Evolutionary conservation across 73 alveolate genomes (phyloP), one percentile per base, ranked within the genome.

Genomic region (Paramecium sexaurelia): DNA sequence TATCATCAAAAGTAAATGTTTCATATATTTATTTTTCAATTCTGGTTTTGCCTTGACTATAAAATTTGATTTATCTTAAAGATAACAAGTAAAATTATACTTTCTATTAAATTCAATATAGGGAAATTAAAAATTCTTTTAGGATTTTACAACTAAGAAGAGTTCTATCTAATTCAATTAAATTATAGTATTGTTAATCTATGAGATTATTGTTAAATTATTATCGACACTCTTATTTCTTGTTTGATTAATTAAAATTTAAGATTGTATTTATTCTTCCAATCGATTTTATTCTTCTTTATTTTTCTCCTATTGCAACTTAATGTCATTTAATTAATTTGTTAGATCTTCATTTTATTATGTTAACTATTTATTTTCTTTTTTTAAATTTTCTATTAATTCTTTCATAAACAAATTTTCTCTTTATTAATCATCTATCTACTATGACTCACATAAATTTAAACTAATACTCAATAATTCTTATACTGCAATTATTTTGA

Each of bases 391-490:
- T 6, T 61, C 83, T 15, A 61, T 61, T 32, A 61, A 61, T 11
- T 61, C 83, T 32, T 61, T 61, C 83, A 24, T 61, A 32, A 61
- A 61, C 11, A 29, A 9, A 11, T 11, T 26, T 61, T 61, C 83
- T 61, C 83, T 61, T 32, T 26, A 61, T 61, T 61, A n/a, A 61
- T 61, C 83, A 10, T 61, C 83, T 26, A 61, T 27, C 26, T 26
- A 10, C 13, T 61, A 32, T 11, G 83, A 61, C 47, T 61, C 83
- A 61, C 83, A 61, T 61, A 61, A 32, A 61, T 61, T 61, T 61
- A 61, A 61, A 26, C 83, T 61, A 61, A 61, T 61, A 61, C 47
- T 61, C 83, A 61, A 61, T 61, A 61, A 61, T 61, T 61, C 83
- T 26, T 9, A 61, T 61, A 61, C 83, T 61, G 83, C 20, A 61